phyloP scores from a whole-genome alignment of 306 rosid genomes.

The Medicago truncatula region MtrunA17r5.0-ANR NC_053046.1:33772501-33773000 shows the following conservation, averaged over 20 bases:
- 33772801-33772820: slow-evolving; percentile 14
- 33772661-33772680: not conserved
- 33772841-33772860: slow-evolving; percentile 2
- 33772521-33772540: slow-evolving; percentile 72
- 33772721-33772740: slow-evolving; percentile 11
- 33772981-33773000: not conserved
- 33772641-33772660: not conserved
- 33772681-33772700: not conserved
- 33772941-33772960: not conserved
- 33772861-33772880: not conserved
- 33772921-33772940: slow-evolving; percentile 5
- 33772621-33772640: slow-evolving; percentile 4
- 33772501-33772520: slow-evolving; percentile 95
- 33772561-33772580: not conserved
- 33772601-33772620: slow-evolving; percentile 25
- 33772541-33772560: slow-evolving; percentile 64
- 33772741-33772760: not conserved
- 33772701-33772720: not conserved
- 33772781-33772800: slow-evolving; percentile 2
- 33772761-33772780: not conserved
- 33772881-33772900: slow-evolving; percentile 1
- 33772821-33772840: slow-evolving; percentile 1
- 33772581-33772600: slow-evolving; percentile 9
- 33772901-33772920: not conserved
- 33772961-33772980: not conserved